A percentile compares a stretch with the other conserved stretches of the same genome.
Evolutionary conservation across 2,329 filamentous ascomycete genomes (phyloP).

Genomic region (Ophiostoma sp.): DNA sequence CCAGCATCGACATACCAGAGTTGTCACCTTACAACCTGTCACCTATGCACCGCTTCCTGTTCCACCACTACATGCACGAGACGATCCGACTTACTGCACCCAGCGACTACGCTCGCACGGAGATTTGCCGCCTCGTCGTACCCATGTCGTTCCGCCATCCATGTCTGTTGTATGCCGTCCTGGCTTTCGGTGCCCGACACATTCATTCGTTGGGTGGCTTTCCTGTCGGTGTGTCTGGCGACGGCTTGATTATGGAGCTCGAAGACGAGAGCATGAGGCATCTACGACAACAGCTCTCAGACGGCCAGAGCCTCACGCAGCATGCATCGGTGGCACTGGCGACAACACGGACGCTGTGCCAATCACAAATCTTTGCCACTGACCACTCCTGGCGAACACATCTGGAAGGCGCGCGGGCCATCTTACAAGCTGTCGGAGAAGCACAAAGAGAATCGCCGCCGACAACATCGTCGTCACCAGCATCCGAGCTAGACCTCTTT

Average conservation of each 20-base stretch:
- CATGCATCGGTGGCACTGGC: conserved; percentile 22
- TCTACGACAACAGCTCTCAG: conserved; percentile 17
- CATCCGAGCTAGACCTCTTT: conserved; percentile 5
- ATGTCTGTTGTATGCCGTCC: conserved; percentile 21
- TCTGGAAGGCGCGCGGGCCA: conserved; percentile 23
- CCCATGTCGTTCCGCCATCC: conserved; percentile 25
- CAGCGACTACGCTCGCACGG: conserved; percentile 24
- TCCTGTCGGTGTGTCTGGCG: background rate
- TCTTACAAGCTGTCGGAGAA: conserved; percentile 16
- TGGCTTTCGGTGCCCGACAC: conserved; percentile 25
- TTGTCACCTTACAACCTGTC: background rate
- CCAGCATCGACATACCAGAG: background rate
- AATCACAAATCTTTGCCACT: conserved; percentile 23
- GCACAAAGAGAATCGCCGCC: background rate
- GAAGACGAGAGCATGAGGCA: conserved; percentile 24
- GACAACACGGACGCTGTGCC: conserved; percentile 26
- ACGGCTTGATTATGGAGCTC: conserved; percentile 2
- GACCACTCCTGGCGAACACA: conserved; percentile 25
- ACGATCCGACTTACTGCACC: conserved; percentile 27
- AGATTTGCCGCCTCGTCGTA: conserved; percentile 26
- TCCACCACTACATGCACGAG: conserved; percentile 27
- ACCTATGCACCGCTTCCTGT: conserved; percentile 21
- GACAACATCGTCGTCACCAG: background rate
- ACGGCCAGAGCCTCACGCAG: conserved; percentile 1
- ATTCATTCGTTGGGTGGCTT: conserved; percentile 12